A percentile compares a stretch with the other conserved stretches of the same genome.
phyloP scores from a whole-genome alignment of 768 basidiomycete genomes.

The Suillus clintonianus region DNA sequence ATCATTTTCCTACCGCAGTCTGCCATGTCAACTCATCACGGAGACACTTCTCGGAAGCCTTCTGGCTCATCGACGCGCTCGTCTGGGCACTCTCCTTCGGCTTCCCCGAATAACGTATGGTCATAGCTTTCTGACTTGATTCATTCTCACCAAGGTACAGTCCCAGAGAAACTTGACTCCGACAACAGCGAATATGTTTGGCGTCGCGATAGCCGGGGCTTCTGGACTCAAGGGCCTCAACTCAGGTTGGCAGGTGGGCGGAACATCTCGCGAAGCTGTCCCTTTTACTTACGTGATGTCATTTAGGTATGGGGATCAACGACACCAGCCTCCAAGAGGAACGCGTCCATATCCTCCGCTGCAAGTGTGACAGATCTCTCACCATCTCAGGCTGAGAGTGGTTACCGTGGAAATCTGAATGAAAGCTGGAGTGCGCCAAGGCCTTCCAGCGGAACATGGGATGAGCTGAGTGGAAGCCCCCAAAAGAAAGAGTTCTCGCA shows the following conservation, averaged over 20 bases:
- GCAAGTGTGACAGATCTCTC: constrained; percentile 53
- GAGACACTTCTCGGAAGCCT: constrained; percentile 60
- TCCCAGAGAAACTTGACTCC: constrained; percentile 49
- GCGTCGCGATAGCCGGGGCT: constrained; percentile 49
- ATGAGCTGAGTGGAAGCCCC: constrained; percentile 51
- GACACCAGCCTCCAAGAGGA: constrained; percentile 52
- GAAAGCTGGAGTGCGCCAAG: constrained; percentile 57
- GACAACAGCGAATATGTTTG: constrained; percentile 47
- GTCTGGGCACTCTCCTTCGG: constrained; percentile 59
- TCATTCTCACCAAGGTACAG: constrained; percentile 33
- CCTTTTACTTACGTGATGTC: constrained; percentile 9
- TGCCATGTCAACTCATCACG: constrained; percentile 36
- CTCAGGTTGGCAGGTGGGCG: constrained; percentile 67
- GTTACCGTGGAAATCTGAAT: constrained; percentile 46
- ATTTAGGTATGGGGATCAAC: constrained; percentile 61
- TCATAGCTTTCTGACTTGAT: not conserved
- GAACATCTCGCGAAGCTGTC: constrained; percentile 13
- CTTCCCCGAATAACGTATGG: constrained; percentile 60
- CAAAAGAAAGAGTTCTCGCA: constrained; percentile 52
- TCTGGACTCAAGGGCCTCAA: constrained; percentile 53
- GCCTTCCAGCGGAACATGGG: constrained; percentile 59
- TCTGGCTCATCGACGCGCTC: constrained; percentile 72
- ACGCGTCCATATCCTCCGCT: constrained; percentile 63
- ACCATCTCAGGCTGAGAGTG: constrained; percentile 44
- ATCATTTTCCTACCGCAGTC: constrained; percentile 21